Conservation (phyloP, 202 grass and related monocot species). For the Dendrocalamus latiflorus region DNA sequence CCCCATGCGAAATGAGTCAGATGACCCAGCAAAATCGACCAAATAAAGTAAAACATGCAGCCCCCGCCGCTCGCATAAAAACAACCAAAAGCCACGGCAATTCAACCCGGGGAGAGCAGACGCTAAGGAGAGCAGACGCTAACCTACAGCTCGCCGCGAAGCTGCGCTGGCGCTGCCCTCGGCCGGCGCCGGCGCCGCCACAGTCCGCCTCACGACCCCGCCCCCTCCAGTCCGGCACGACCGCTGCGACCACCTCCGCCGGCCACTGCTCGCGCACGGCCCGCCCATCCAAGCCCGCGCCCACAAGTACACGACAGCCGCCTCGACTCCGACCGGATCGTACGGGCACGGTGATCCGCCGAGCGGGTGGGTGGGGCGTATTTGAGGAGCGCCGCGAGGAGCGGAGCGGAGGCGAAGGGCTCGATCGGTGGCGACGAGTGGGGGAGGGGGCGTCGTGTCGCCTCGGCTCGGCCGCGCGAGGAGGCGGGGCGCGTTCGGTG, state of each 20-base stretch:
- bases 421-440: conserved; percentile 21
- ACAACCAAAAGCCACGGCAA: background rate
- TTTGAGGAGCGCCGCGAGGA: conserved; percentile 16
- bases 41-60: background rate
- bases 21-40: background rate
- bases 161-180: background rate
- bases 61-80: background rate
- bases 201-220: conserved; percentile 5
- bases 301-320: background rate
- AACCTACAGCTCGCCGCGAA: conserved; percentile 12
- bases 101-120: background rate
- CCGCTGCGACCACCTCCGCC: conserved; percentile 40
- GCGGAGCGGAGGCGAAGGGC: background rate
- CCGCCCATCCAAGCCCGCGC: conserved; percentile 24
- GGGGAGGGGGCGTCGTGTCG: conserved; percentile 7
- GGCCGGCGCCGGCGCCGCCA: background rate
- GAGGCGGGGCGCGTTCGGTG: conserved; percentile 25
- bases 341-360: background rate
- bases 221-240: conserved; percentile 8
- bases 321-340: background rate
- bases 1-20: background rate
- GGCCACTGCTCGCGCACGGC: background rate
- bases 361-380: background rate
- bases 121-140: too few species aligned
- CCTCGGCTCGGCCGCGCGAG: background rate